A percentile compares a stretch with the other conserved stretches of the same genome.
These are phyloP conservation scores for Pythium oligandrum DNA, from an alignment of 352 stramenopile species.

Conservation along the genomic window DNA sequence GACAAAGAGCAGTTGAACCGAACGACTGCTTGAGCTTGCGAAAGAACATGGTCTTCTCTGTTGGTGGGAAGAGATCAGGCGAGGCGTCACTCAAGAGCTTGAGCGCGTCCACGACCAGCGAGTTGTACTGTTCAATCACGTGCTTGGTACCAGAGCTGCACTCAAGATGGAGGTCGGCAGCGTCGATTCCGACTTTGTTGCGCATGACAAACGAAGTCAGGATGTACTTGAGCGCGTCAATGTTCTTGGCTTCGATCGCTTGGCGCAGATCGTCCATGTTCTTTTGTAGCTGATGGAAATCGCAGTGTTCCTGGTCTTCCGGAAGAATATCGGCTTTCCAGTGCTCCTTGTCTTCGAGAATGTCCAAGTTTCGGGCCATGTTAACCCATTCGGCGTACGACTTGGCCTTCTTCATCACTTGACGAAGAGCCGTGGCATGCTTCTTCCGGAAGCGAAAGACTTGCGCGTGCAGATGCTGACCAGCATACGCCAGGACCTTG, in stretches of 20 bases:
- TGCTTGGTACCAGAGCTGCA: conserved; percentile 60
- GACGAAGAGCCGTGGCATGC: conserved; percentile 45
- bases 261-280: conserved; percentile 36
- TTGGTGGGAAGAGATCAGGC: conserved; percentile 26
- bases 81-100: conserved; percentile 29
- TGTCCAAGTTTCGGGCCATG: conserved; percentile 58
- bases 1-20: conserved; percentile 87
- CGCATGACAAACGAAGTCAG: conserved; percentile 58
- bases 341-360: conserved; percentile 52
- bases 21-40: conserved; percentile 72
- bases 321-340: conserved; percentile 44
- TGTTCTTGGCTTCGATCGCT: conserved; percentile 25
- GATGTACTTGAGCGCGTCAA: conserved; percentile 54
- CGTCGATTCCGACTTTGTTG: conserved; percentile 57
- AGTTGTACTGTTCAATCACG: conserved; percentile 49
- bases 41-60: conserved; percentile 54
- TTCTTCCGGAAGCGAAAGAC: conserved; percentile 37
- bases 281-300: conserved; percentile 45
- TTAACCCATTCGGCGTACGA: conserved; percentile 55
- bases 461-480: neutral
- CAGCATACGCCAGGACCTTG: conserved; percentile 8
- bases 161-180: conserved; percentile 44
- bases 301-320: conserved; percentile 52
- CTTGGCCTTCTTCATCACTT: conserved; percentile 55
- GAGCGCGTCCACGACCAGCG: conserved; percentile 36